Evolutionary conservation across 2,329 filamentous ascomycete genomes (phyloP), one percentile per base, ranked within the genome.

Genomic region (Venturiaceae sp.): DNA sequence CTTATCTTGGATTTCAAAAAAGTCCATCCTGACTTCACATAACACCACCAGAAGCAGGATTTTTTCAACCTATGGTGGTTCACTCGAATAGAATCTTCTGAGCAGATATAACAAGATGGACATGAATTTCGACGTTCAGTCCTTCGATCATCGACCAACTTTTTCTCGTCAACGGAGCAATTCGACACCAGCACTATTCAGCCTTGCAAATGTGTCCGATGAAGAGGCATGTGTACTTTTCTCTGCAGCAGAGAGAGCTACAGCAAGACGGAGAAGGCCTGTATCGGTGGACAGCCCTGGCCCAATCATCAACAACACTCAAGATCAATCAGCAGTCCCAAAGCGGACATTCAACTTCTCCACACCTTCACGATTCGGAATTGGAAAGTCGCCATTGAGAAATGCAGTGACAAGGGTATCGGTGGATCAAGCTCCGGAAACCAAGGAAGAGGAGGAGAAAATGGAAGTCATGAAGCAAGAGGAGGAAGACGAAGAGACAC

Each of bases 241-340:
- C 19, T 59, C 58, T 34, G 58, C 58, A 13, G 58, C 52, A 47
- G 58, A 57, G 30, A 9, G 58, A 30, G 58, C 58, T 5, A 59
- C 53, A 19, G 52, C 50, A 16, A 34, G 58, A 32, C n/a, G 55
- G 34, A 58, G 44, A 36, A 23, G 50, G 19, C 53, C 57, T n/a
- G 19, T 54, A 16, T 58, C 57, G 7, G 34, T 58, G n/a, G 57
- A 58, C n/a, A 58, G 57, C 21, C 57, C 57, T 5, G 57, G 57
- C 16, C 46, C 57, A 21, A 33, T 50, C 11, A 50, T 57, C 28
- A 33, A 47, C 13, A 52, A 36, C 16, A 26, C 16, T 14, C 44
- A 21, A 33, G 55, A 36, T 14, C 30, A 21, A 21, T 9, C 13
- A 32, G 19, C 16, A 14, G n/a, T 57, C 7, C 55, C 55, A 14